Evolutionary conservation across 352 stramenopile species (phyloP).

Genomic region (Blastocystis hominis): DNA sequence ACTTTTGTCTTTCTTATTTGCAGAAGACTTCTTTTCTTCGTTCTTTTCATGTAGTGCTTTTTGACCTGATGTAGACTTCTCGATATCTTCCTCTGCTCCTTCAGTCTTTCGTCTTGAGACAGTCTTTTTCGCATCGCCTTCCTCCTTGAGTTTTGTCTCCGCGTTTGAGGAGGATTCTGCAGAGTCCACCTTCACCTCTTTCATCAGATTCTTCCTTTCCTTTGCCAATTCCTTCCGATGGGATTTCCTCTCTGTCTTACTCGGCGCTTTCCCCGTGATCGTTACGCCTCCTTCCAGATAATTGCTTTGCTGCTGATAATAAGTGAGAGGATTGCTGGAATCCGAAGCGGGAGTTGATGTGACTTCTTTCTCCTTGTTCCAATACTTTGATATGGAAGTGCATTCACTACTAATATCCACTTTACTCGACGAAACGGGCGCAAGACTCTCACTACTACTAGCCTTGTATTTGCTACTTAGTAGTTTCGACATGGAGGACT

Average conservation of each 20-base stretch:
- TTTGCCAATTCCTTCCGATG: neutral
- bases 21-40: no score
- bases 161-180: no score
- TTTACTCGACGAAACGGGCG: neutral
- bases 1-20: no score
- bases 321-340: neutral
- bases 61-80: neutral
- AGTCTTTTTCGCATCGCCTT: neutral
- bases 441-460: neutral
- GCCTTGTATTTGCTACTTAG: neutral
- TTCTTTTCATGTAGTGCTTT: neutral
- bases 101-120: neutral
- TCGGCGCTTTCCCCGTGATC: constrained; percentile 17
- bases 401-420: neutral
- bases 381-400: neutral
- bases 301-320: neutral
- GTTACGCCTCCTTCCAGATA: constrained; percentile 24
- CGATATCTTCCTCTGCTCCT: no score
- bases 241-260: constrained; percentile 11
- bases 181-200: neutral
- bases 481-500: neutral
- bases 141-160: neutral
- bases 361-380: neutral
- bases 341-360: neutral
- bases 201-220: neutral